Evolutionary conservation across 257 asterid genomes (phyloP).

Genomic region (Gynochthodes officinalis): DNA sequence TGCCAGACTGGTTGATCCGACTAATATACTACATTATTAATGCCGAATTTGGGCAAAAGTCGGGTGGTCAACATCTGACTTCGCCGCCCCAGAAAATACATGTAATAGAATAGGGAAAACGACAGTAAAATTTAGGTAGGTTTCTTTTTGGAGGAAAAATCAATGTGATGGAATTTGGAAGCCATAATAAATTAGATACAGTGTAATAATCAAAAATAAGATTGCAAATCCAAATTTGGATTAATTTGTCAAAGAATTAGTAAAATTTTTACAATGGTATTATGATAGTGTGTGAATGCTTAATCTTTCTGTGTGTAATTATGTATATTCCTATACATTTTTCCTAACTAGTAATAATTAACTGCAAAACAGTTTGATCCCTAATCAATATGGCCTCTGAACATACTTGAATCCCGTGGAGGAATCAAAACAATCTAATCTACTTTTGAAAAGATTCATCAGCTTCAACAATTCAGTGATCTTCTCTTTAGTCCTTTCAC

Average conservation of each 20-base stretch:
- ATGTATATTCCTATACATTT: neutral
- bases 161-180: too few relatives aligned
- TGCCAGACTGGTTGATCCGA: neutral
- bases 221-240: neutral
- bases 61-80: neutral
- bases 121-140: neutral
- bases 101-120: neutral
- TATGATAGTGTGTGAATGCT: neutral
- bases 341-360: neutral
- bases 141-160: neutral
- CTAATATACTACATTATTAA: neutral
- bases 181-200: neutral
- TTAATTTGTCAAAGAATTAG: neutral
- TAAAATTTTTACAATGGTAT: neutral
- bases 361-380: conserved; percentile 2
- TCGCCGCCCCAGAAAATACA: neutral
- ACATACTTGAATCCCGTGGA: conserved; percentile 59
- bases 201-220: neutral
- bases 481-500: conserved; percentile 49
- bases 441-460: conserved; percentile 58
- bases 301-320: neutral
- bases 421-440: conserved; percentile 62
- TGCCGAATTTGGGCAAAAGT: neutral
- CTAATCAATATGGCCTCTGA: conserved; percentile 39
- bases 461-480: conserved; percentile 63